These are phyloP conservation scores for Sporothrix brunneoviolacea DNA, from an alignment of 2,329 filamentous ascomycete species.

Conservation along the genomic window DNA sequence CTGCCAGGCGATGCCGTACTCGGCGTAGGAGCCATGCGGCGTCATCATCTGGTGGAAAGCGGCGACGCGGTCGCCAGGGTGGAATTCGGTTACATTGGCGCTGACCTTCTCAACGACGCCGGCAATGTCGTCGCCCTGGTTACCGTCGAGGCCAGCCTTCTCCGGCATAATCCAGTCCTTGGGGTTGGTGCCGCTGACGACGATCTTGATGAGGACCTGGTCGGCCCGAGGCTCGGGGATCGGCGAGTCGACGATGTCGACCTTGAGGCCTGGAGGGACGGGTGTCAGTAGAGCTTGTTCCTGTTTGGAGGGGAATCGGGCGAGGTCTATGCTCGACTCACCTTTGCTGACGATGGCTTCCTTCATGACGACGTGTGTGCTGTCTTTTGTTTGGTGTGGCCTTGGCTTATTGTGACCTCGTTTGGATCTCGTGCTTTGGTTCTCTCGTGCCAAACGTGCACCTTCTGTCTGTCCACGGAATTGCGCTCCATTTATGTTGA, in stretches of 20 bases:
- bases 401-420: too few species aligned
- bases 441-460: too few species aligned
- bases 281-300: too few species aligned
- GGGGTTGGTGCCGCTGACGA: conserved; percentile 37
- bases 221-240: conserved; percentile 31
- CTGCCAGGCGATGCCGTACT: conserved; percentile 36
- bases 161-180: conserved; percentile 39
- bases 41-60: conserved; percentile 40
- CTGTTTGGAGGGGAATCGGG: too few species aligned
- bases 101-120: conserved; percentile 50
- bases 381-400: background rate
- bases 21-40: conserved; percentile 32
- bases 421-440: too few species aligned
- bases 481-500: too few species aligned
- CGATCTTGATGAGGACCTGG: conserved; percentile 18
- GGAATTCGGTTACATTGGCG: conserved; percentile 49
- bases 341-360: conserved; percentile 14
- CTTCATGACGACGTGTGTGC: conserved; percentile 9
- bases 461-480: too few species aligned
- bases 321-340: too few species aligned
- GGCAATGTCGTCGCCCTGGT: conserved; percentile 50
- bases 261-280: conserved; percentile 23
- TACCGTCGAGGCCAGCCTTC: conserved; percentile 20
- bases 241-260: conserved; percentile 34
- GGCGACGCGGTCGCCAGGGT: conserved; percentile 49